Conservation (phyloP, 1,284 basidiomycete species). For the Pterulicium gracile region DNA sequence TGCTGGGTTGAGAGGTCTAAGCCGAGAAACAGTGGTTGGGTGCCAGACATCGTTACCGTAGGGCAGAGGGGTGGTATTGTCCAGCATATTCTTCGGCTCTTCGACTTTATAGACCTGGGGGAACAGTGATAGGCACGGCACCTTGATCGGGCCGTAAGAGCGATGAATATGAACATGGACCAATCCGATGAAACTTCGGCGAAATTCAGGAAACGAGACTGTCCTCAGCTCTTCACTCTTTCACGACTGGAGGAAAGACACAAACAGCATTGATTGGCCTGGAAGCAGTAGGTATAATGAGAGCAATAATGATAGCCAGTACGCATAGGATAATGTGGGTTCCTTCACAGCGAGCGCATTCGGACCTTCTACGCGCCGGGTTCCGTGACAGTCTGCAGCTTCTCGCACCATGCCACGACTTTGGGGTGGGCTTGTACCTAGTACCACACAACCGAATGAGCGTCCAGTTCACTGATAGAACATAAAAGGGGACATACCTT, state of each 20-base stretch:
- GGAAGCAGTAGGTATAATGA: background rate
- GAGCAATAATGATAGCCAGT: background rate
- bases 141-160: too few relatives aligned
- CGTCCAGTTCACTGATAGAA: background rate
- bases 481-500: constrained; percentile 43
- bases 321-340: background rate
- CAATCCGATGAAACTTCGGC: too few relatives aligned
- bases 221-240: too few relatives aligned
- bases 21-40: constrained; percentile 60
- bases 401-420: background rate
- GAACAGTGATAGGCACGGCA: too few relatives aligned
- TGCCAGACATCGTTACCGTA: background rate
- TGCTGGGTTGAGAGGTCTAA: constrained; percentile 86
- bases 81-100: too few relatives aligned
- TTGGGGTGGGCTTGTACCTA: background rate
- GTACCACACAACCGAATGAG: background rate
- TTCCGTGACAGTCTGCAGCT: background rate
- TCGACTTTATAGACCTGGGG: too few relatives aligned
- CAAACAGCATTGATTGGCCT: too few relatives aligned
- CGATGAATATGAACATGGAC: too few relatives aligned
- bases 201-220: too few relatives aligned
- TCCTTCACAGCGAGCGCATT: background rate
- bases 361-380: background rate
- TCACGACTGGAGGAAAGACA: too few relatives aligned
- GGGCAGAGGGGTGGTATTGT: too few relatives aligned